Conservation (phyloP, 805 yeast species). For the Candida golubevii region DNA sequence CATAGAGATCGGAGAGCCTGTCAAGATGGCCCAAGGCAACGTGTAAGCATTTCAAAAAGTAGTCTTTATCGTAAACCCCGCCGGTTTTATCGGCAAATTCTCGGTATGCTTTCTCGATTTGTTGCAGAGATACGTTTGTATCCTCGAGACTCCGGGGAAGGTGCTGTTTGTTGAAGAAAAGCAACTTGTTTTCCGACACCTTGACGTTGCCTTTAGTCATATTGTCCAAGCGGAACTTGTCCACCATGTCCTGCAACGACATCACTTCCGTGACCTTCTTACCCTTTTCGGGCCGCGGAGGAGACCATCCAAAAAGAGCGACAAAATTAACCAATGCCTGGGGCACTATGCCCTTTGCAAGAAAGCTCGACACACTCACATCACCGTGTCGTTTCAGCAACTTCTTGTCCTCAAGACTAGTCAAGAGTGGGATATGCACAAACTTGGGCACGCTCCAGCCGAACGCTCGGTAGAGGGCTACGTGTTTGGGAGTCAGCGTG, state of each 20-base stretch:
- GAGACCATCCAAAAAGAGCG: constrained; percentile 94
- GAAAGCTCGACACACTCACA: constrained; percentile 59
- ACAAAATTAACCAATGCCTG: constrained; percentile 86
- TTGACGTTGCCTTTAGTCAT: constrained; percentile 93
- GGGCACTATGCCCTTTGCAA: constrained; percentile 64
- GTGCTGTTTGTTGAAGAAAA: constrained; percentile 73
- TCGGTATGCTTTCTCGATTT: constrained; percentile 31
- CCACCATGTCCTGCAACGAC: constrained; percentile 47
- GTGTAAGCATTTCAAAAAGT: constrained; percentile 38
- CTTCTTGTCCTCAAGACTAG: constrained; percentile 69
- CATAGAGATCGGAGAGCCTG: constrained; percentile 48
- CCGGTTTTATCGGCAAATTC: constrained; percentile 13
- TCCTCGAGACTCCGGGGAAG: constrained; percentile 42
- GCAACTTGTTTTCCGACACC: constrained; percentile 73
- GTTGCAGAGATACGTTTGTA: constrained; percentile 28
- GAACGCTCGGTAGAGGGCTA: constrained; percentile 79
- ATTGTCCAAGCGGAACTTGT: constrained; percentile 59
- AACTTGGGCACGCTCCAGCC: constrained; percentile 81
- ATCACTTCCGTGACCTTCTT: constrained; percentile 49
- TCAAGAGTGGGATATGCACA: constrained; percentile 86
- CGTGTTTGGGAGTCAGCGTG: constrained; percentile 91
- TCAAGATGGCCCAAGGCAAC: constrained; percentile 48
- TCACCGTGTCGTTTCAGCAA: constrained; percentile 85
- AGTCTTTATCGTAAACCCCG: constrained; percentile 21
- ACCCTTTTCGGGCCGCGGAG: constrained; percentile 52